phyloP scores from a whole-genome alignment of 2,329 filamentous ascomycete species.

The Ceratocystis huliohia region DNA sequence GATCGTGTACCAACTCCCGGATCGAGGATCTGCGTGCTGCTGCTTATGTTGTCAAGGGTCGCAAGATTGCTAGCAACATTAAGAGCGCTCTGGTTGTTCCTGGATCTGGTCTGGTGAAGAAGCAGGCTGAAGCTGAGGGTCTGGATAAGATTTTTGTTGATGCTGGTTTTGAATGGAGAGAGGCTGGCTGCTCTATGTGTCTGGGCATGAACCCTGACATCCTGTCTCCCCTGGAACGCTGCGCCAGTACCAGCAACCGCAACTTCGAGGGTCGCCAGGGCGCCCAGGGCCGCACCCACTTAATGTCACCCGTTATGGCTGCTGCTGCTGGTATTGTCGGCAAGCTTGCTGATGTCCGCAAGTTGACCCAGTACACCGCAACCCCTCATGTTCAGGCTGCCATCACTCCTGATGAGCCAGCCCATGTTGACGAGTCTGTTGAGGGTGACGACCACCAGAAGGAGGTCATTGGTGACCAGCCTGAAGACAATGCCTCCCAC shows the following conservation, averaged over 20 bases:
- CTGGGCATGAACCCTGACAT: slow-evolving; percentile 99
- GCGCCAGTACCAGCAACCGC: slow-evolving; percentile 88
- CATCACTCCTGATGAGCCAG: slow-evolving; percentile 31
- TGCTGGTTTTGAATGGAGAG: slow-evolving; percentile 94
- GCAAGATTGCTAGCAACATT: slow-evolving; percentile 74
- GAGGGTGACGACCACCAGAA: slow-evolving; percentile 39
- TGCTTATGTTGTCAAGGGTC: slow-evolving; percentile 73
- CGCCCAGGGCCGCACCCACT: slow-evolving; percentile 76
- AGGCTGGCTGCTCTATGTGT: slow-evolving; percentile 98
- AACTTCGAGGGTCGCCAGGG: slow-evolving; percentile 97
- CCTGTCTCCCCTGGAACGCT: slow-evolving; percentile 78
- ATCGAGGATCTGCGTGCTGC: slow-evolving; percentile 91
- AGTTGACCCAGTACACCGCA: slow-evolving; percentile 51
- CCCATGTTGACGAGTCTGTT: slow-evolving; percentile 42
- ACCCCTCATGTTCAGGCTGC: slow-evolving; percentile 48
- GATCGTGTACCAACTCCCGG: slow-evolving; percentile 91
- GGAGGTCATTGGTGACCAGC: slow-evolving; percentile 44
- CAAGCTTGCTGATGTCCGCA: slow-evolving; percentile 82
- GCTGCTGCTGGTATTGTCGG: slow-evolving; percentile 72
- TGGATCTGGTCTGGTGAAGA: slow-evolving; percentile 87
- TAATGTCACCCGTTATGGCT: slow-evolving; percentile 96
- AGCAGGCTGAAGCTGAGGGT: slow-evolving; percentile 79
- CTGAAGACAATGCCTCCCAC: slow-evolving; percentile 51
- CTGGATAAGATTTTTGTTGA: slow-evolving; percentile 85
- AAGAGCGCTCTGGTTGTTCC: slow-evolving; percentile 95